These are phyloP conservation scores for Colletotrichum somersetense DNA, from an alignment of 2,329 filamentous ascomycete species.

Conservation along the genomic window DNA sequence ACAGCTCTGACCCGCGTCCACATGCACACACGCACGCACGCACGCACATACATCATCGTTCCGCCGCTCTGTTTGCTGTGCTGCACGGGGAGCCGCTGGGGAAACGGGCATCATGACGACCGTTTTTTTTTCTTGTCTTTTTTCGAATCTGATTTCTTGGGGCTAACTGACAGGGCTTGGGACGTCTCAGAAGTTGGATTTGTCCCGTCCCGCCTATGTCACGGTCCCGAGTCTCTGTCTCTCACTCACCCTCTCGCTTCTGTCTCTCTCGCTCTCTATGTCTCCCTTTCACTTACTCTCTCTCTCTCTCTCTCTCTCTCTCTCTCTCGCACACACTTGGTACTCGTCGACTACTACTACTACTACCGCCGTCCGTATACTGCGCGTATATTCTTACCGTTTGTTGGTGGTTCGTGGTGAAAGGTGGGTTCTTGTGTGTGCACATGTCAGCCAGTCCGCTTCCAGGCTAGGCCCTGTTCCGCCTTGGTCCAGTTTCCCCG, in stretches of 20 bases:
- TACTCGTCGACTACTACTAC: background rate
- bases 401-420: too few relatives aligned
- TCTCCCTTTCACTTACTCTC: too few relatives aligned
- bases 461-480: background rate
- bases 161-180: background rate
- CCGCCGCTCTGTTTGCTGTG: background rate
- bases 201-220: background rate
- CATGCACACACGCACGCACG: background rate
- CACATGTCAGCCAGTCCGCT: slow-evolving; percentile 2
- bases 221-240: background rate
- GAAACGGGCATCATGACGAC: background rate
- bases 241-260: too few relatives aligned
- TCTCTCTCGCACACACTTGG: too few relatives aligned
- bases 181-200: background rate
- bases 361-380: background rate
- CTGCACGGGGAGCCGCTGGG: background rate
- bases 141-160: background rate
- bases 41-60: background rate
- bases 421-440: too few relatives aligned
- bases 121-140: too few relatives aligned
- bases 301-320: too few relatives aligned
- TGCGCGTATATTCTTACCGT: background rate
- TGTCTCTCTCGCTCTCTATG: too few relatives aligned
- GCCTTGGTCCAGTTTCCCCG: background rate
- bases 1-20: slow-evolving; percentile 13